Evolutionary conservation across 805 yeast genomes (phyloP), one percentile per base, ranked within the genome.

Genomic region (Isabelozyma pseudorhagii): DNA sequence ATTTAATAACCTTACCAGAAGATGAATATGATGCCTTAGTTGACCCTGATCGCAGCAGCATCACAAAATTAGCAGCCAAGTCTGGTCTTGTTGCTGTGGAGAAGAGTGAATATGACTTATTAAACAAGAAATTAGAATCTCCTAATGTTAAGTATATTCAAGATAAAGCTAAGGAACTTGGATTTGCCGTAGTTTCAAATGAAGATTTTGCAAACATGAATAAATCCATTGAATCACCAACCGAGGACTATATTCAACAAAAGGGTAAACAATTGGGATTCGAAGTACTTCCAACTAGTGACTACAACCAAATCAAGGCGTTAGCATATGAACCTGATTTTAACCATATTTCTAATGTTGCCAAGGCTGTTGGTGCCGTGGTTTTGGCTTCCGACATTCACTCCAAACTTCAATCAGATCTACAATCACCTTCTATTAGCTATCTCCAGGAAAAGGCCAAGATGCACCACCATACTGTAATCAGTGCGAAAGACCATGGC

Each of bases 141-240:
- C 51, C 51, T 28, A 45, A 42, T 6, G 31, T 42, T 9, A 29
- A 31, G 13, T 47, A 45, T 13, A 48, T 51, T 47, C 25, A 55
- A 36, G 66, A 63, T 44, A 62, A 61, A 43, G 71, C 73, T 3
- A 55, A 51, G 10, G 27, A 15, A 4, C 46, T 54, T 15, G 65
- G 62, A 3, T 38, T 44, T 25, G 15, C 54, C 5, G 39, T 57
- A 1, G 46, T 57, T 36, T 47, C 57, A 1, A 45, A 50, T 5
- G 56, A 51, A 13, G 61, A 60, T 18, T 53, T 51, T 17, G 41
- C 46, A 8, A 46, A 50, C 15, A 49, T 61, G 36, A 54, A 49
- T 1, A 46, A 49, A 8, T 38, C 54, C 13, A 17, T 45, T 15
- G 44, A 51, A n/a, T 43, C 44, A 25, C 55, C 59, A 17, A 29